Conservation (phyloP, 345 rosid species). For the Eucalyptus pauciflora region DNA sequence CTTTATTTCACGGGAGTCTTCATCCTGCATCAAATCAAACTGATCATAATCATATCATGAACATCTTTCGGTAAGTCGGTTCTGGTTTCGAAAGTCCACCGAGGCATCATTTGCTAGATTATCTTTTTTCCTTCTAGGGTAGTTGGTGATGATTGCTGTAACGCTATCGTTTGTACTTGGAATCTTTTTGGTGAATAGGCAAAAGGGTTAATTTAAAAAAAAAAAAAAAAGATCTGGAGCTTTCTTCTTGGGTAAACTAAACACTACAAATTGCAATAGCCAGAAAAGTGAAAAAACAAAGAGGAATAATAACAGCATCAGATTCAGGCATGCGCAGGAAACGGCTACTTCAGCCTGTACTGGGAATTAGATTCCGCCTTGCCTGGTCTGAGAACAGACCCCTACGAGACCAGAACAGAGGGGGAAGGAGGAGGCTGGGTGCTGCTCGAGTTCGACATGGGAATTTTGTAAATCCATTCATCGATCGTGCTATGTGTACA, state of each 20-base stretch:
- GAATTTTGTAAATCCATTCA: not conserved
- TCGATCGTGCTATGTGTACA: not conserved
- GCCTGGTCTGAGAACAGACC: not conserved
- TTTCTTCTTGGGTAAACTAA: not conserved
- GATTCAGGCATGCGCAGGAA: not conserved
- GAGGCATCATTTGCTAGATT: not conserved
- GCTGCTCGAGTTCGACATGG: rapidly evolving
- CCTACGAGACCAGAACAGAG: not conserved
- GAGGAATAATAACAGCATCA: not conserved
- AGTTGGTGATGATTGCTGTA: not conserved
- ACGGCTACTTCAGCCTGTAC: not conserved
- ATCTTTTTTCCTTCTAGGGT: not conserved
- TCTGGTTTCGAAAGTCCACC: not conserved
- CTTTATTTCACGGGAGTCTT: not conserved
- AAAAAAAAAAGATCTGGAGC: not conserved
- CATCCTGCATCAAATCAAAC: not conserved
- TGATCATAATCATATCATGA: not conserved
- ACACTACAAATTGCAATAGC: not conserved
- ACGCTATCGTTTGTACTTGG: not conserved
- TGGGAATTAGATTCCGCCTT: not conserved
- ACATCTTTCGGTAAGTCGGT: not conserved
- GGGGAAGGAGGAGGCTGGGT: not conserved
- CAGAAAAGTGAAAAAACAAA: not conserved
- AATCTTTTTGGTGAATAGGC: not conserved
- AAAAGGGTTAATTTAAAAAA: not conserved